A percentile compares a stretch with the other conserved stretches of the same genome.
phyloP scores from a whole-genome alignment of 305 asterid genomes.

The Ajuga reptans region DNA sequence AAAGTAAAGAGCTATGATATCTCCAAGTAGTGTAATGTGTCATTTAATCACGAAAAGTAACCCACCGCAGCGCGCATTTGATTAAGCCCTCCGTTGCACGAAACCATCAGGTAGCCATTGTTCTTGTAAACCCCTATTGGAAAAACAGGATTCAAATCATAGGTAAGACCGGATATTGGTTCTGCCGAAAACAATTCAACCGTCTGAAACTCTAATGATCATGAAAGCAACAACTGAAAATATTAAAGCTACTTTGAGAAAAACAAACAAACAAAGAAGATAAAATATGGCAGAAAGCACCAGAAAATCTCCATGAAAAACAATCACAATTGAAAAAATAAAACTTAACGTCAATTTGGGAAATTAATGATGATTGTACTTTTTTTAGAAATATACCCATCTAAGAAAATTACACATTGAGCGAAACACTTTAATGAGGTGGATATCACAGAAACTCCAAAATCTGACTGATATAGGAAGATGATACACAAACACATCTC shows the following conservation, averaged over 20 bases:
- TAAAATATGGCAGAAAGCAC: not conserved
- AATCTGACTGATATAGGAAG: not conserved
- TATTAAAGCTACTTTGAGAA: not conserved
- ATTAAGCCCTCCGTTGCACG: constrained; percentile 95
- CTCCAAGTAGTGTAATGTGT: not conserved
- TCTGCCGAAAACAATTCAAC: not conserved
- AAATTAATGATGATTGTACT: not conserved
- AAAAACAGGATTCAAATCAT: constrained; percentile 14
- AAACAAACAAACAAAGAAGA: not conserved
- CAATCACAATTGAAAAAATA: not conserved
- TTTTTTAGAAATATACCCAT: constrained; percentile 9
- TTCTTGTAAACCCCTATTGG: constrained; percentile 79
- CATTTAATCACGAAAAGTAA: constrained; percentile 9
- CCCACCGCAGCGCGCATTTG: constrained; percentile 96
- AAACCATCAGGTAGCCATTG: constrained; percentile 92
- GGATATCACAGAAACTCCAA: not conserved
- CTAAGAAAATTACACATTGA: constrained; percentile 6
- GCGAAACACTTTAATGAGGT: not conserved
- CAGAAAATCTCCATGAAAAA: not conserved
- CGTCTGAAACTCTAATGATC: not conserved
- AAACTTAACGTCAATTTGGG: not conserved
- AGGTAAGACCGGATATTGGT: not conserved
- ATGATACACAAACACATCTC: constrained; percentile 11
- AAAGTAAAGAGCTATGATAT: not conserved
- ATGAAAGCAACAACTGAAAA: not conserved